These are phyloP conservation scores for Xylaria hypoxylon DNA, from an alignment of 2,329 filamentous ascomycete genomes.

Conservation along the genomic window DNA sequence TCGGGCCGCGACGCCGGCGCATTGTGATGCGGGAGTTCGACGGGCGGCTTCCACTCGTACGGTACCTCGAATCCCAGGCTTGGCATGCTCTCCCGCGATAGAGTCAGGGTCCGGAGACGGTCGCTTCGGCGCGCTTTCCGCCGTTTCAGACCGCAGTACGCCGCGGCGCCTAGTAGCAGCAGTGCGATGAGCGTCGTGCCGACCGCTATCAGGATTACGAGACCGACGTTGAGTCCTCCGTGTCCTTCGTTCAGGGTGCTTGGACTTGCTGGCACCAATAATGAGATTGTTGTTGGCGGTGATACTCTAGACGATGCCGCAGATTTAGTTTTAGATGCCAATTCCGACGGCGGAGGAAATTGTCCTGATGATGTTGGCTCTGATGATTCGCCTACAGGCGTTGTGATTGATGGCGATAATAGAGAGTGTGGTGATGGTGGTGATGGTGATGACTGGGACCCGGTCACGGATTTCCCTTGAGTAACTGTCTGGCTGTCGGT, in stretches of 20 bases:
- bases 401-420: not conserved
- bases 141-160: conserved; percentile 15
- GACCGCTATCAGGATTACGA: conserved; percentile 5
- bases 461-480: not conserved
- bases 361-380: not conserved
- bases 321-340: not conserved
- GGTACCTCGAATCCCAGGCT: not conserved
- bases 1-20: not conserved
- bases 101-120: not conserved
- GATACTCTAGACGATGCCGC: not conserved
- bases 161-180: not conserved
- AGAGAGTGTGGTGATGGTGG: not conserved
- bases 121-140: not conserved
- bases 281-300: not conserved
- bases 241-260: not conserved
- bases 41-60: conserved; percentile 17
- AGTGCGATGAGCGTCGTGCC: conserved; percentile 12
- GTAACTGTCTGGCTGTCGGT: not conserved
- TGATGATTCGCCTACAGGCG: conserved; percentile 1
- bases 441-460: not conserved
- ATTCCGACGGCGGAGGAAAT: not conserved
- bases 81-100: not conserved
- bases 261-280: not conserved
- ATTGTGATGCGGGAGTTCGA: conserved; percentile 10
- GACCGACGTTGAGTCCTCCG: not conserved